Evolutionary conservation across 1,284 basidiomycete species (phyloP).

Genomic region (Schizophyllum amplum): DNA sequence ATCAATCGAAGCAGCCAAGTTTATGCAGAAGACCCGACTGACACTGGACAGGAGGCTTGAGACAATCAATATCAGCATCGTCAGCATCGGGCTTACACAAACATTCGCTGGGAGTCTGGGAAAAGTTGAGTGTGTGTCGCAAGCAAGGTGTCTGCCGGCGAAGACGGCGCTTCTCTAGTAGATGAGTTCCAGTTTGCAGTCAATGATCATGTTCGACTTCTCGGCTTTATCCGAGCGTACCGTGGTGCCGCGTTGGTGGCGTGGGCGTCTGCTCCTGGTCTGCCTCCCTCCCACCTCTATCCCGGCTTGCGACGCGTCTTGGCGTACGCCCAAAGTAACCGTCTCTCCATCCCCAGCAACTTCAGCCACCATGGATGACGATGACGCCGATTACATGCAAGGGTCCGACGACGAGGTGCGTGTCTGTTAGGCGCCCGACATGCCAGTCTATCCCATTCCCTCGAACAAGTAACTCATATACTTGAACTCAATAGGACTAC

Average conservation of each 20-base stretch:
- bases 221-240: background rate
- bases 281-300: background rate
- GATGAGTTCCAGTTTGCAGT: too few relatives aligned
- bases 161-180: too few relatives aligned
- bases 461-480: slow-evolving; percentile 11
- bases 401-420: slow-evolving; percentile 73
- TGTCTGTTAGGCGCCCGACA: slow-evolving; percentile 6
- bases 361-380: slow-evolving; percentile 61
- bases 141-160: too few relatives aligned
- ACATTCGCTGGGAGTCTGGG: too few relatives aligned
- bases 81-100: too few relatives aligned
- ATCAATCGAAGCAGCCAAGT: too few relatives aligned
- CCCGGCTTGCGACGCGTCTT: background rate
- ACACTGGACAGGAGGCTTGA: too few relatives aligned
- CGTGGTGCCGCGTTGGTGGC: background rate
- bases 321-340: background rate
- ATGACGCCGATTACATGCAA: slow-evolving; percentile 87
- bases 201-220: background rate
- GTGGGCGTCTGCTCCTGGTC: background rate
- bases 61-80: too few relatives aligned
- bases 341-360: background rate
- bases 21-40: too few relatives aligned
- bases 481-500: slow-evolving; percentile 67
- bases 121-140: too few relatives aligned
- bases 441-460: background rate